A percentile compares a stretch with the other conserved stretches of the same genome.
Evolutionary conservation across 2,329 filamentous ascomycete species (phyloP).

Genomic region (Claviceps fusiformis): DNA sequence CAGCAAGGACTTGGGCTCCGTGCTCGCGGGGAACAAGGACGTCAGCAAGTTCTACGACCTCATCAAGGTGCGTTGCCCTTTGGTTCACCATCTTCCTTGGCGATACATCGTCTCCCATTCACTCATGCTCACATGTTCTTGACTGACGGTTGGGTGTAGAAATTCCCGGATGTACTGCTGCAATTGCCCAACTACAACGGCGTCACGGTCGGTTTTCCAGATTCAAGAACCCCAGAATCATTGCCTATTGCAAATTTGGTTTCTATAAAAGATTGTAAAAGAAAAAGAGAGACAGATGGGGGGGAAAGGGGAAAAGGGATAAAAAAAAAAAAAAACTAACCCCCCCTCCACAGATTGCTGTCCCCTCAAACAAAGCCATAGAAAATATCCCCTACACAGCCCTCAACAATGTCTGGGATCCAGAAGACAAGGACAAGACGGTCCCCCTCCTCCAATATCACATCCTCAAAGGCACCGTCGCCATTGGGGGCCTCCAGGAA

Average conservation of each 20-base stretch:
- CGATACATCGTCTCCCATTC: too few species aligned
- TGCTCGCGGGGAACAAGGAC: constrained; percentile 25
- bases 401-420: constrained; percentile 31
- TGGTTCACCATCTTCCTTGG: too few species aligned
- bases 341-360: constrained; percentile 36
- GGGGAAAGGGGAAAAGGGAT: neutral
- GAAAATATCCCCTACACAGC: constrained; percentile 38
- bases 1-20: constrained; percentile 23
- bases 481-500: constrained; percentile 20
- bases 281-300: too few species aligned
- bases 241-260: too few species aligned
- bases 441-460: constrained; percentile 47
- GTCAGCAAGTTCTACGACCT: constrained; percentile 30
- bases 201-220: constrained; percentile 26
- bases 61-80: constrained; percentile 23
- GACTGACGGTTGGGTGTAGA: too few species aligned
- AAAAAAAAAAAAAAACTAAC: too few species aligned
- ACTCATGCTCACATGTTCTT: too few species aligned
- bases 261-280: too few species aligned
- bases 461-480: constrained; percentile 39
- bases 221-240: too few species aligned
- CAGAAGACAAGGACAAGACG: constrained; percentile 29
- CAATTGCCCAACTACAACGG: constrained; percentile 29
- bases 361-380: constrained; percentile 45
- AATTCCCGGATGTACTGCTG: constrained; percentile 31